phyloP scores from a whole-genome alignment of 2,329 filamentous ascomycete genomes.

The Ceratocystis harringtonii region DNA sequence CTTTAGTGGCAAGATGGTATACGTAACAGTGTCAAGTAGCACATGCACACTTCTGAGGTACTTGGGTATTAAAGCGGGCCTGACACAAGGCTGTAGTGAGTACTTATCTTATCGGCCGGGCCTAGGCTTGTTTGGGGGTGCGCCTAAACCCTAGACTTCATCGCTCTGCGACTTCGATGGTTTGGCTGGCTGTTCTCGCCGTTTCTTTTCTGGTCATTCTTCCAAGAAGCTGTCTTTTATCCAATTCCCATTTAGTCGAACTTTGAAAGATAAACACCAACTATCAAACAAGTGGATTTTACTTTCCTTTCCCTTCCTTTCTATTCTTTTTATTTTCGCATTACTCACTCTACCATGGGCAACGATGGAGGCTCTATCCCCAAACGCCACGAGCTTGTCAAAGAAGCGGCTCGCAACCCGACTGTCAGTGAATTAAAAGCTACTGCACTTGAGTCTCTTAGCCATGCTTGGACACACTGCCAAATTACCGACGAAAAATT shows the following conservation, averaged over 20 bases:
- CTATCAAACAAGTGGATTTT: neutral
- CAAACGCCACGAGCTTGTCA: conserved; percentile 88
- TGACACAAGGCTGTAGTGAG: neutral
- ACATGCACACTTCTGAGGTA: neutral
- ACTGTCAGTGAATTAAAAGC: conserved; percentile 82
- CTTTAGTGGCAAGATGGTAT: too few relatives aligned
- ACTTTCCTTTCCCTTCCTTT: neutral
- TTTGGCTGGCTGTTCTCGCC: too few relatives aligned
- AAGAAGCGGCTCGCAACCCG: conserved; percentile 70
- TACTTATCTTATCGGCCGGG: conserved; percentile 6
- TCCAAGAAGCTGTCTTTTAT: too few relatives aligned
- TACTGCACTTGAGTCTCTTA: conserved; percentile 66
- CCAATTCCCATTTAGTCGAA: too few relatives aligned
- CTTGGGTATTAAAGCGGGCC: neutral
- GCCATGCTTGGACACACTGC: conserved; percentile 75
- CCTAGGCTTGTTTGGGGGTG: neutral
- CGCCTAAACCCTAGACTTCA: neutral
- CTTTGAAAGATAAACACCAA: too few relatives aligned
- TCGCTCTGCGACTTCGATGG: neutral
- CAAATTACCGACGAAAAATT: conserved; percentile 70
- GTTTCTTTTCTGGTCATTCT: too few relatives aligned
- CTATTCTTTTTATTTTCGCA: neutral
- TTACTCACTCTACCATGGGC: conserved; percentile 50
- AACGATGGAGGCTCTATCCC: conserved; percentile 97
- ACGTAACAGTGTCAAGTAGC: too few relatives aligned